Percentiles rank a stretch among this genome's conserved stretches.
These are phyloP conservation scores for Phyllosticta paracitricarpa DNA, from an alignment of 2,329 filamentous ascomycete species.

Conservation along the genomic window DNA sequence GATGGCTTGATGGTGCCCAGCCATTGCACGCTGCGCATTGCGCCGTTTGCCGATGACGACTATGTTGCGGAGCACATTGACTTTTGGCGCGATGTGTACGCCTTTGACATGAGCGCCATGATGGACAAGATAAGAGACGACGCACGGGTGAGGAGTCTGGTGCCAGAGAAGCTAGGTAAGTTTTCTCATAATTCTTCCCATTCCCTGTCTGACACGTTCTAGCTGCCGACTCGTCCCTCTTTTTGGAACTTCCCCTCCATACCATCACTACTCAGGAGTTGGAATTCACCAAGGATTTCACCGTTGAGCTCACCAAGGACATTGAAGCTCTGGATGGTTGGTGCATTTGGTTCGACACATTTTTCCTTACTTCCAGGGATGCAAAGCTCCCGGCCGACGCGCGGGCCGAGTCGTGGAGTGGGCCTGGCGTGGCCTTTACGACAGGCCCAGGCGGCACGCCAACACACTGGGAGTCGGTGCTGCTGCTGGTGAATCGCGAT, in stretches of 20 bases:
- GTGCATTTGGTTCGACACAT: conserved; percentile 88
- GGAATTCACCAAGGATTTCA: conserved; percentile 61
- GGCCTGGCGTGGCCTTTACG: conserved; percentile 62
- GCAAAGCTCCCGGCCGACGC: conserved; percentile 34
- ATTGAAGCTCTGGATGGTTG: conserved; percentile 73
- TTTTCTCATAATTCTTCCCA: neutral
- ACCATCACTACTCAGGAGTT: conserved; percentile 62
- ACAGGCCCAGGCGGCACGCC: conserved; percentile 67
- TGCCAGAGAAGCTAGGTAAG: conserved; percentile 41
- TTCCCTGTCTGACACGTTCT: conserved; percentile 12
- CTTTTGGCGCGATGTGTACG: conserved; percentile 90
- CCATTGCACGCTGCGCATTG: conserved; percentile 72
- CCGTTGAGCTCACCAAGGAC: conserved; percentile 49
- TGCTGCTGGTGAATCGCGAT: conserved; percentile 59
- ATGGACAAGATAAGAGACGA: conserved; percentile 72
- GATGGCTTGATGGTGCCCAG: conserved; percentile 79
- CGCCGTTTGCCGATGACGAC: conserved; percentile 67
- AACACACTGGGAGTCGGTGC: conserved; percentile 86
- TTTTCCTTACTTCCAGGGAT: conserved; percentile 60
- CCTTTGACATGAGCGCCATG: conserved; percentile 92
- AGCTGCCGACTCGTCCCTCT: conserved; percentile 45
- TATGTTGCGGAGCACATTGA: conserved; percentile 67
- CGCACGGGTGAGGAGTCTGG: conserved; percentile 26
- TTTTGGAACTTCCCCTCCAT: conserved; percentile 70
- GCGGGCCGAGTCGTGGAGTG: conserved; percentile 54